phyloP scores from a whole-genome alignment of 106 monocot genomes.

The Alisma plantagoaquatica region DNA sequence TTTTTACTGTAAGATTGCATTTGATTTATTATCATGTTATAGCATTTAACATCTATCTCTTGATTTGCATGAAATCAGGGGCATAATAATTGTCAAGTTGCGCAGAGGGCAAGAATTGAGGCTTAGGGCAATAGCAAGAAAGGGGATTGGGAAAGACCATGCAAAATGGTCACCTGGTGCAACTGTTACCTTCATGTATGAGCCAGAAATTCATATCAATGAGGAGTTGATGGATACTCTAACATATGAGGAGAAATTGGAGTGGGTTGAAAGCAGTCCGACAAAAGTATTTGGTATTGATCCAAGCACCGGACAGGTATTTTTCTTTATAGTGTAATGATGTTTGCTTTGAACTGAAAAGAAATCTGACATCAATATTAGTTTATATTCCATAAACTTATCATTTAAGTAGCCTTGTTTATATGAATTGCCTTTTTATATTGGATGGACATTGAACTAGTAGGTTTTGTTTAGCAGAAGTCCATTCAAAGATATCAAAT shows the following conservation, averaged over 20 bases:
- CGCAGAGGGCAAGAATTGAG: conserved; percentile 91
- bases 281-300: conserved; percentile 88
- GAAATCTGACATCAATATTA: too few relatives aligned
- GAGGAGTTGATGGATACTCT: conserved; percentile 90
- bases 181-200: conserved; percentile 96
- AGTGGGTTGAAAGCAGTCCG: conserved; percentile 88
- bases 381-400: not conserved
- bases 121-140: conserved; percentile 90
- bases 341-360: too few relatives aligned
- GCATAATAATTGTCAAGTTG: conserved; percentile 90
- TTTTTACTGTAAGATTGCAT: too few relatives aligned
- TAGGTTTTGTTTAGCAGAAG: too few relatives aligned
- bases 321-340: not conserved
- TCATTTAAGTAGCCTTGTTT: not conserved
- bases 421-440: too few relatives aligned
- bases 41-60: too few relatives aligned
- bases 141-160: conserved; percentile 98
- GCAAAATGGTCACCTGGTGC: conserved; percentile 98
- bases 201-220: conserved; percentile 93
- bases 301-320: conserved; percentile 68
- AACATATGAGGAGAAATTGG: conserved; percentile 56
- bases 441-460: too few relatives aligned
- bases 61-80: conserved; percentile 27
- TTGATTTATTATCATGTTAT: too few relatives aligned
- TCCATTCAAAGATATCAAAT: too few relatives aligned